These are phyloP conservation scores for Ophiostoma novo-ulmi DNA, from an alignment of 2,329 filamentous ascomycete species.

Conservation along the genomic window DNA sequence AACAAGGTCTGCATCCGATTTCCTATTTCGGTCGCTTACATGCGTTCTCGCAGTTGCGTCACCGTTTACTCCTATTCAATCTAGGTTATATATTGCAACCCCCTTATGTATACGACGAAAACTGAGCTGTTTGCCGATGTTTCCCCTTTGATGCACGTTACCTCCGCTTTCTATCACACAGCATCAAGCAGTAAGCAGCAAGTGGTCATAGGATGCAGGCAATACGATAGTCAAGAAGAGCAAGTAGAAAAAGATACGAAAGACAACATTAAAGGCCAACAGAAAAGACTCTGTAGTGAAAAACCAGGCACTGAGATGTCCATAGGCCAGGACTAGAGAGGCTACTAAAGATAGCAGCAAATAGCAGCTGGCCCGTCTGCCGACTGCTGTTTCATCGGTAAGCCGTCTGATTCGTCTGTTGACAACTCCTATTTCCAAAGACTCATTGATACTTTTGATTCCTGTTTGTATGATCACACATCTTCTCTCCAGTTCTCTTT, in stretches of 20 bases:
- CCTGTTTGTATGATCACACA: no score
- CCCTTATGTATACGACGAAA: no score
- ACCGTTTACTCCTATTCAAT: no score
- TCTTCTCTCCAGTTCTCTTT: no score
- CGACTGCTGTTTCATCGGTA: constrained; percentile 8
- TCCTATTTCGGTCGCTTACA: constrained; percentile 3
- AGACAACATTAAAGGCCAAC: neutral
- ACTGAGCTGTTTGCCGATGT: neutral
- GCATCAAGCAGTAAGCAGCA: neutral
- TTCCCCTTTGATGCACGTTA: neutral
- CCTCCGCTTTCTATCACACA: neutral
- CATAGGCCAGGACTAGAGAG: neutral
- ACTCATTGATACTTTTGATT: neutral
- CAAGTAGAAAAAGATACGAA: neutral
- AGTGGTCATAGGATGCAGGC: neutral
- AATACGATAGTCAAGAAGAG: neutral
- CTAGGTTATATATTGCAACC: no score
- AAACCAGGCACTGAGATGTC: neutral
- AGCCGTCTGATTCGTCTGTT: constrained; percentile 18
- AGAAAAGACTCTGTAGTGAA: neutral
- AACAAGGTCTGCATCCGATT: neutral
- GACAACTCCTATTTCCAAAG: neutral
- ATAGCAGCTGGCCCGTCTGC: neutral
- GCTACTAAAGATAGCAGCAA: neutral
- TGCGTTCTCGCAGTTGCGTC: neutral